Evolutionary conservation across 2,329 filamentous ascomycete species (phyloP).

Genomic region (Aspergillus hiratsukae): DNA sequence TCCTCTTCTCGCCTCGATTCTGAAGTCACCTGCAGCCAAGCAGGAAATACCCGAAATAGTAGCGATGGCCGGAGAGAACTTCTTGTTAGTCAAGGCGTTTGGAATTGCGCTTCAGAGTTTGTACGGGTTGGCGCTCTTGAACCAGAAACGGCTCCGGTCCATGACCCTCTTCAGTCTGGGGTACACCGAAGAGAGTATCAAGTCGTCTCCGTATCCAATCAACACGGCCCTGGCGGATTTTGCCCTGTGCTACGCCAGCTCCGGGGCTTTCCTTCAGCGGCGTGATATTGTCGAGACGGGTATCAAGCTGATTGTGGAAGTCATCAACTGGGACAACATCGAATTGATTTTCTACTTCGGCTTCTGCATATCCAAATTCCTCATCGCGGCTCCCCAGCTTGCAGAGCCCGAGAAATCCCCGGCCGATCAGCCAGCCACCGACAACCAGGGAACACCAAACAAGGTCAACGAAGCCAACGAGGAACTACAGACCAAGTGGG

Average conservation of each 20-base stretch:
- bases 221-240: constrained; percentile 23
- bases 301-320: constrained; percentile 18
- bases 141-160: constrained; percentile 9
- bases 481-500: constrained; percentile 11
- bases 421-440: not conserved
- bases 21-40: constrained; percentile 6
- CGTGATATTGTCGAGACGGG: constrained; percentile 21
- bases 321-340: constrained; percentile 27
- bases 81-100: constrained; percentile 21
- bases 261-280: constrained; percentile 27
- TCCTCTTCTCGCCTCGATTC: constrained; percentile 14
- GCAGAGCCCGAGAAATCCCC: not conserved
- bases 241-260: constrained; percentile 27
- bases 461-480: constrained; percentile 1
- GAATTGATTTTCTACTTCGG: constrained; percentile 28
- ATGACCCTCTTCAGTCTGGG: constrained; percentile 12
- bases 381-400: constrained; percentile 11
- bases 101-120: constrained; percentile 23
- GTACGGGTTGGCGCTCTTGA: constrained; percentile 23
- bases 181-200: constrained; percentile 6
- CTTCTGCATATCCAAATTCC: constrained; percentile 17
- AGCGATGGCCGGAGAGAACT: constrained; percentile 16
- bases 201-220: constrained; percentile 9
- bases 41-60: constrained; percentile 8
- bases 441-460: not conserved